Conservation (phyloP, 2,329 filamentous ascomycete genomes). For the Myriosclerotinia curreyana region DNA sequence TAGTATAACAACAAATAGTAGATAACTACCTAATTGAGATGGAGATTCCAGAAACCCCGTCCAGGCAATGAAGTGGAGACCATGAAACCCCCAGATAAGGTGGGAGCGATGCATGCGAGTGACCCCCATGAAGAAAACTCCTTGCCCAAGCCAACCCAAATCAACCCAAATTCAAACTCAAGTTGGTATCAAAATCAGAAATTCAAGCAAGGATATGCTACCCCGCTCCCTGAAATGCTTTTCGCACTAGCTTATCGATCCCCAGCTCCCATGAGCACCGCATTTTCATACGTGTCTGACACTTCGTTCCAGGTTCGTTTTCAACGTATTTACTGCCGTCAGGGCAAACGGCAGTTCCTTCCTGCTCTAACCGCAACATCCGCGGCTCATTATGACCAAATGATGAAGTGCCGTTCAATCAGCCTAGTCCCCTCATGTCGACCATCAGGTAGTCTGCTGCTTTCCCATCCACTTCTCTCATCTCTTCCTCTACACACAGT, state of each 20-base stretch:
- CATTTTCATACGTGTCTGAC: neutral
- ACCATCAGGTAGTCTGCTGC: neutral
- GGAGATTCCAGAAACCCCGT: neutral
- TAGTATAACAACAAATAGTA: too few species aligned
- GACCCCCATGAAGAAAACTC: neutral
- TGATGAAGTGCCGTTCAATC: neutral
- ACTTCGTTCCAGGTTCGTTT: neutral
- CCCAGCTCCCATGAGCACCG: neutral
- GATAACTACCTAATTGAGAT: too few species aligned
- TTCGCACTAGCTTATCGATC: neutral
- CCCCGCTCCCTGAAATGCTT: neutral
- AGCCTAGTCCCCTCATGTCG: neutral
- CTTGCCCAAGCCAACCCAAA: neutral
- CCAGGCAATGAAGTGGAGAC: neutral
- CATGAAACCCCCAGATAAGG: neutral
- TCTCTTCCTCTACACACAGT: too few species aligned
- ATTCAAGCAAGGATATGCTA: neutral
- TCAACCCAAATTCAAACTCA: neutral
- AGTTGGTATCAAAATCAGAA: slow-evolving; percentile 20
- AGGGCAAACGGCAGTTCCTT: neutral
- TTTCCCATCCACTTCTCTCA: neutral
- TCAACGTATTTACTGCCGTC: neutral
- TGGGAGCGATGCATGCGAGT: neutral
- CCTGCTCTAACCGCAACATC: neutral
- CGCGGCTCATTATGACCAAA: neutral